These are phyloP conservation scores for Elaeis guineensis DNA, from an alignment of 176 grass and related monocot genomes.

Conservation along the genomic window DNA sequence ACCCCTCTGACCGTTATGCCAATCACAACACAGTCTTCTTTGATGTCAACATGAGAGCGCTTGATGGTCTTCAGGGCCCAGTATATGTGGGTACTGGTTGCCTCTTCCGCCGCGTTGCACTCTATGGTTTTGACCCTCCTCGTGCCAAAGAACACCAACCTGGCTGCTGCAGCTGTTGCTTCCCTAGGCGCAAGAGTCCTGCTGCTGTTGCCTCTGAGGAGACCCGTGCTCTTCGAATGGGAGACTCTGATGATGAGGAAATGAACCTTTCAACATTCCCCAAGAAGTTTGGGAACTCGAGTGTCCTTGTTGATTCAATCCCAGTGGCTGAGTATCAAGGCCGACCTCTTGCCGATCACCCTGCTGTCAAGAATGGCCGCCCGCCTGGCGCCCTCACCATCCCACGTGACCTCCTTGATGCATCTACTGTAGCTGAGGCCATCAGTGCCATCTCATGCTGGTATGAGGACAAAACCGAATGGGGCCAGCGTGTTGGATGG, in stretches of 20 bases:
- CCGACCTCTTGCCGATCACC: conserved; percentile 19
- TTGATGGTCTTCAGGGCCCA: conserved; percentile 60
- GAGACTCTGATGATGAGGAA: conserved; percentile 23
- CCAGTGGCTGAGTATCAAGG: conserved; percentile 33
- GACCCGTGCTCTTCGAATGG: conserved; percentile 26
- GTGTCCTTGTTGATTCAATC: conserved; percentile 48
- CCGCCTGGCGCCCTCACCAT: conserved; percentile 29
- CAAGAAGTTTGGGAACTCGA: conserved; percentile 54
- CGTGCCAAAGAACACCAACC: conserved; percentile 46
- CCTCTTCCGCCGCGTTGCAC: conserved; percentile 56
- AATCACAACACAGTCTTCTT: conserved; percentile 88
- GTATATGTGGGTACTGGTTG: conserved; percentile 68
- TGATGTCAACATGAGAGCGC: conserved; percentile 56
- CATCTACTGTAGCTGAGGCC: conserved; percentile 26
- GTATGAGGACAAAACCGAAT: conserved; percentile 62
- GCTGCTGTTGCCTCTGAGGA: conserved; percentile 20
- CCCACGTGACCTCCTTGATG: not conserved
- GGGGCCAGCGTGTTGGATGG: conserved; percentile 57
- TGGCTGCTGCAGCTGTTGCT: conserved; percentile 20
- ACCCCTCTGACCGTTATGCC: conserved; percentile 70
- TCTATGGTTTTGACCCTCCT: conserved; percentile 70
- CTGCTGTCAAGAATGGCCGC: conserved; percentile 14
- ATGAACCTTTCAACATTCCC: conserved; percentile 28
- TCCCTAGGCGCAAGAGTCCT: conserved; percentile 27
- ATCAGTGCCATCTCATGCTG: conserved; percentile 34